Evolutionary conservation across 2,329 filamentous ascomycete genomes (phyloP).

Genomic region (Aspergillus udagawae): DNA sequence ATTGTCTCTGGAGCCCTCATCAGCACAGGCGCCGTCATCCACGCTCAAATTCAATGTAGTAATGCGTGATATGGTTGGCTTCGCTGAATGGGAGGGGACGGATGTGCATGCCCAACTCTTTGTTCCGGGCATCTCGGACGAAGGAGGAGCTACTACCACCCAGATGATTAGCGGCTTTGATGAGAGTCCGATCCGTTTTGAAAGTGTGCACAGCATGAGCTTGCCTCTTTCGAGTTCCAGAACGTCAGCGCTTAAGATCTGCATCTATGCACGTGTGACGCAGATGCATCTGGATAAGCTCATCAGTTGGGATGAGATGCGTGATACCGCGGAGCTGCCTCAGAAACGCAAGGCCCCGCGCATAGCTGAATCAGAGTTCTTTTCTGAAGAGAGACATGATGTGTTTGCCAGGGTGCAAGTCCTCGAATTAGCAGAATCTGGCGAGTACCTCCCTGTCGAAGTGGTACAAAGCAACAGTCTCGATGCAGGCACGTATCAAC

Average conservation of each 20-base stretch:
- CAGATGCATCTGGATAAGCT: slow-evolving; percentile 95
- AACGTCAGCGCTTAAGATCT: slow-evolving; percentile 73
- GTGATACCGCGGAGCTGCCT: slow-evolving; percentile 61
- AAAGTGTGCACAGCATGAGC: slow-evolving; percentile 98
- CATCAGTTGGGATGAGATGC: slow-evolving; percentile 98
- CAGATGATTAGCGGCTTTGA: slow-evolving; percentile 94
- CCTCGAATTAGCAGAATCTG: slow-evolving; percentile 84
- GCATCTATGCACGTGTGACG: slow-evolving; percentile 87
- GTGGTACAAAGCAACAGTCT: slow-evolving; percentile 80
- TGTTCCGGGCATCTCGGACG: slow-evolving; percentile 82
- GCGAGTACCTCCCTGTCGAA: slow-evolving; percentile 87
- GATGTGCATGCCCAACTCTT: slow-evolving; percentile 97
- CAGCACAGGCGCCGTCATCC: slow-evolving; percentile 83
- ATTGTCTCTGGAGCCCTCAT: slow-evolving; percentile 87
- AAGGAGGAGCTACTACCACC: slow-evolving; percentile 88
- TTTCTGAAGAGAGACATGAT: slow-evolving; percentile 88
- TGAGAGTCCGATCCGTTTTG: slow-evolving; percentile 85
- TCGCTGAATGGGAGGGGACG: slow-evolving; percentile 90
- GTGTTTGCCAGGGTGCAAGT: slow-evolving; percentile 84
- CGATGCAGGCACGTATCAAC: slow-evolving; percentile 86
- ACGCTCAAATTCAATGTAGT: slow-evolving; percentile 98
- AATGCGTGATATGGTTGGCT: slow-evolving; percentile 93
- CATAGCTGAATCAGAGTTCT: slow-evolving; percentile 88
- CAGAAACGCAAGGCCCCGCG: slow-evolving; percentile 61
- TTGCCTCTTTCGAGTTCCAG: slow-evolving; percentile 73